Percentiles rank a stretch among this genome's conserved stretches.
Conservation (phyloP, 2,329 filamentous ascomycete species). For the Phoma sp. region DNA sequence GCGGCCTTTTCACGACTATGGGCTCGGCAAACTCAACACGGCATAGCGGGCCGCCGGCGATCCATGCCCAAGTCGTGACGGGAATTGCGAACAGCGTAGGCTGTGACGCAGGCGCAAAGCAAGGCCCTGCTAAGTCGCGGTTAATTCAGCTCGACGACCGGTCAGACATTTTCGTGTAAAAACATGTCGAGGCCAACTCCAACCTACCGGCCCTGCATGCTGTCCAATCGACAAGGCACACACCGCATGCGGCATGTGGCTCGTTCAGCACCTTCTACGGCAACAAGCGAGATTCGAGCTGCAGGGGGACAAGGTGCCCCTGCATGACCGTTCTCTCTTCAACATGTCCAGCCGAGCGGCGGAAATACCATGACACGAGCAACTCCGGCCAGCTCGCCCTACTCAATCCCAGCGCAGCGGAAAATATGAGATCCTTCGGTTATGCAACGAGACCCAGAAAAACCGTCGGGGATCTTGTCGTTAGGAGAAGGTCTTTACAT, state of each 20-base stretch:
- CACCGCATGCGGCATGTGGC: slow-evolving; percentile 4
- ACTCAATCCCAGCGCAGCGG: slow-evolving; percentile 12
- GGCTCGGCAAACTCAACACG: slow-evolving; percentile 10
- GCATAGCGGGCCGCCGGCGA: slow-evolving; percentile 15
- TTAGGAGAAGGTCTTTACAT: slow-evolving; percentile 44
- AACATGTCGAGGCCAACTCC: not conserved
- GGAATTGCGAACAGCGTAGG: not conserved
- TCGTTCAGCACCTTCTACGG: slow-evolving; percentile 19
- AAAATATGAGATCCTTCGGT: slow-evolving; percentile 12
- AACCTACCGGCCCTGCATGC: slow-evolving; percentile 11
- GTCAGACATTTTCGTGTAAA: not conserved
- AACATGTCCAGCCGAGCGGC: slow-evolving; percentile 12
- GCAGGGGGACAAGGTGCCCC: slow-evolving; percentile 25
- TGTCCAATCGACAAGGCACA: not conserved
- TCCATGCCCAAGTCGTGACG: slow-evolving; percentile 9
- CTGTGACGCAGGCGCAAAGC: slow-evolving; percentile 1
- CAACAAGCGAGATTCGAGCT: slow-evolving; percentile 29
- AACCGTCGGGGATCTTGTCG: slow-evolving; percentile 43
- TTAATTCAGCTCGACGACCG: not conserved
- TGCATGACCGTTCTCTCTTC: slow-evolving; percentile 35
- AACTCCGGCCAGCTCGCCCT: slow-evolving; percentile 29
- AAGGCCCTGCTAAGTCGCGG: not conserved
- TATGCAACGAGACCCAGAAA: slow-evolving; percentile 34
- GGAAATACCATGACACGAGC: slow-evolving; percentile 9
- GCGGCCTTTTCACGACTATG: not conserved